These are phyloP conservation scores for Saccharomyces paradoxus DNA, from an alignment of 805 yeast species.

Conservation along the genomic window DNA sequence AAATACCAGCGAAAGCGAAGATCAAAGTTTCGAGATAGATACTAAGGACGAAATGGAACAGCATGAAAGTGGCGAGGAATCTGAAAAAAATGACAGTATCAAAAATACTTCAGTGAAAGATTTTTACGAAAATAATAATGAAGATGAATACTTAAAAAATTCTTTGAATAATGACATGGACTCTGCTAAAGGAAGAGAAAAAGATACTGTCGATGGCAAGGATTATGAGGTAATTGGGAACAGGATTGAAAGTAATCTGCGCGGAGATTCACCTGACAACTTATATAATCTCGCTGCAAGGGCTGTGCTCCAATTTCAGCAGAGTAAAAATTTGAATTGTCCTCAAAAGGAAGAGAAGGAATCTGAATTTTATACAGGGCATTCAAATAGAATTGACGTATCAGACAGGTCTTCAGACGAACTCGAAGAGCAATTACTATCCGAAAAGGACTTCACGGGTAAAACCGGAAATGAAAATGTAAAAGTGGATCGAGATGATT, in stretches of 20 bases:
- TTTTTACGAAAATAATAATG: background rate
- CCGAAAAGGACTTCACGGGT: background rate
- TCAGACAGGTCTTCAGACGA: background rate
- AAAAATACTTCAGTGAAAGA: background rate
- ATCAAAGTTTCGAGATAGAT: background rate
- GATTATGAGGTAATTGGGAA: background rate
- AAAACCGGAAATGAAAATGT: background rate
- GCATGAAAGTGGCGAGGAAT: background rate
- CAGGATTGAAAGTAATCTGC: background rate
- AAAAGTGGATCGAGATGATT: background rate
- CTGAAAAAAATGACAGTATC: background rate
- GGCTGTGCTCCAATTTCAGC: background rate
- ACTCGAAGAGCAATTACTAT: background rate
- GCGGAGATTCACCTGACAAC: background rate
- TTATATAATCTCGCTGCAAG: background rate
- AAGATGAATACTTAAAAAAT: background rate
- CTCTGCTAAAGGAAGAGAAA: background rate
- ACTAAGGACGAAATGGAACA: background rate
- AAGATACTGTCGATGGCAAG: background rate
- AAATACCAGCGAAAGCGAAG: background rate
- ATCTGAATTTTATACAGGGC: background rate
- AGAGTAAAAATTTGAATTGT: background rate
- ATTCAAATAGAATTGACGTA: background rate
- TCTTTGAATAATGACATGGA: background rate
- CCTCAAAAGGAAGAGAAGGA: background rate